Conservation (phyloP, 306 rosid species). For the Casuarina glauca region DNA sequence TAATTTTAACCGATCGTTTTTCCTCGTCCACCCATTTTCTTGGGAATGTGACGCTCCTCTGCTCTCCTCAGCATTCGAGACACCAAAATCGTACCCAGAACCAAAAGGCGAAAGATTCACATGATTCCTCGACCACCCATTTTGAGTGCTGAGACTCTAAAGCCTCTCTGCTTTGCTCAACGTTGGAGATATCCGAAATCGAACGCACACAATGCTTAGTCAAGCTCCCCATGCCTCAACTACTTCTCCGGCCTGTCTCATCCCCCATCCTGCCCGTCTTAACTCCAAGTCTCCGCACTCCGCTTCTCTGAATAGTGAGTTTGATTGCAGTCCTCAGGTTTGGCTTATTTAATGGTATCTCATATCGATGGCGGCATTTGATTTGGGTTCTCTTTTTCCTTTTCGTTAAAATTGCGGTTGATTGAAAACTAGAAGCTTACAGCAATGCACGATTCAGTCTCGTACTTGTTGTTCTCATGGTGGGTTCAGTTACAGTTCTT, state of each 20-base stretch:
- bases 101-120: too few species aligned
- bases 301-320: constrained; percentile 39
- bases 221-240: constrained; percentile 52
- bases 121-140: too few species aligned
- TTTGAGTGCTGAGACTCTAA: too few species aligned
- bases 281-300: constrained; percentile 23
- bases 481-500: constrained; percentile 10
- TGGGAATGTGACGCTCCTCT: not conserved
- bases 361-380: not conserved
- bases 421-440: too few species aligned
- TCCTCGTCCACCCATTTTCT: constrained; percentile 67
- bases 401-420: not conserved
- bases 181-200: not conserved
- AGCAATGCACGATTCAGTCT: too few species aligned
- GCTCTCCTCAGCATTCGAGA: not conserved
- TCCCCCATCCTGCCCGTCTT: constrained; percentile 25
- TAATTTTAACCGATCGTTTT: constrained; percentile 37
- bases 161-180: too few species aligned
- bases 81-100: constrained; percentile 8
- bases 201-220: constrained; percentile 45
- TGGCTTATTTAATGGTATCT: too few species aligned
- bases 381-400: not conserved
- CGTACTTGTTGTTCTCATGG: constrained; percentile 19
- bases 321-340: not conserved
- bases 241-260: constrained; percentile 29